phyloP scores from a whole-genome alignment of 257 asterid genomes.

The Solanum verrucosum region DNA sequence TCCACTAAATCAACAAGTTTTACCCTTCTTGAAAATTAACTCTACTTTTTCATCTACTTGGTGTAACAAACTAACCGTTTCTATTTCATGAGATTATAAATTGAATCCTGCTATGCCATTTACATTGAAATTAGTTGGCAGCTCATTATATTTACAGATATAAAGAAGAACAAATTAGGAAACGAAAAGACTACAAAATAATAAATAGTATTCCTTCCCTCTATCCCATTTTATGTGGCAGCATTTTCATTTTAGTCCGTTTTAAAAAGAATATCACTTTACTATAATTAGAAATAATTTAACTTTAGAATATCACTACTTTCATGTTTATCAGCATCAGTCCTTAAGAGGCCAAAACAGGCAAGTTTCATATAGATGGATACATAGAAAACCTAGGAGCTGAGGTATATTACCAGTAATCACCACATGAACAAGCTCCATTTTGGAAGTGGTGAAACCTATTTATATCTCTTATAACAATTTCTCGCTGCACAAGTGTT shows the following conservation, averaged over 20 bases:
- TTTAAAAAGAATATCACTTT: too few relatives aligned
- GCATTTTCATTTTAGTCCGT: too few relatives aligned
- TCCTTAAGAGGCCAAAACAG: neutral
- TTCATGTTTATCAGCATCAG: neutral
- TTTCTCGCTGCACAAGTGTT: slow-evolving; percentile 38
- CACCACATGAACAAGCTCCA: slow-evolving; percentile 80
- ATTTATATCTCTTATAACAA: slow-evolving; percentile 65
- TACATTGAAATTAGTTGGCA: neutral
- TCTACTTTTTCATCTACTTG: too few relatives aligned
- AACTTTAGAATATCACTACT: too few relatives aligned
- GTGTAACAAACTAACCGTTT: too few relatives aligned
- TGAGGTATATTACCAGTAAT: slow-evolving; percentile 59
- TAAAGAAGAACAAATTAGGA: neutral
- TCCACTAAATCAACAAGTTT: too few relatives aligned
- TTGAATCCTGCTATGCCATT: neutral
- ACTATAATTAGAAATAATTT: too few relatives aligned
- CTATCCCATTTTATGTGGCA: neutral
- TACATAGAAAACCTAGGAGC: neutral
- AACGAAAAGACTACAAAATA: neutral
- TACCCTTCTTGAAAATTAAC: too few relatives aligned
- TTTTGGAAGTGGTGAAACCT: slow-evolving; percentile 67
- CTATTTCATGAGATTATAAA: too few relatives aligned
- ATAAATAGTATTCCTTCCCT: neutral
- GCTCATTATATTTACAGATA: neutral
- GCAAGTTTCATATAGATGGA: neutral